Evolutionary conservation across 257 asterid genomes (phyloP).

Genomic region (Agastache rugosa): DNA sequence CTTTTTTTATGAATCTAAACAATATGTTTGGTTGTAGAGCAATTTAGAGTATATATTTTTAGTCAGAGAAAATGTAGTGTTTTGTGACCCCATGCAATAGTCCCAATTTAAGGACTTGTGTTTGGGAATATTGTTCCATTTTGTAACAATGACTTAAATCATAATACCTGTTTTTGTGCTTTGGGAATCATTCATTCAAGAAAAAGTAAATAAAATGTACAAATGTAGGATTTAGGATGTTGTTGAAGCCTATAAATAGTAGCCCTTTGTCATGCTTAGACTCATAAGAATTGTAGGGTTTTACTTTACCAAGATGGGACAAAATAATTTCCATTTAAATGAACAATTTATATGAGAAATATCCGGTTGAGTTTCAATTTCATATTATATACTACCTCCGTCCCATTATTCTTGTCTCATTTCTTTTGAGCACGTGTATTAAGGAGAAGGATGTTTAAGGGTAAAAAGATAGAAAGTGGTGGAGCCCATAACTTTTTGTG

Average conservation of each 20-base stretch:
- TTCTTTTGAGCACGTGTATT: too few species aligned
- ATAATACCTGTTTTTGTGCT: conserved; percentile 36
- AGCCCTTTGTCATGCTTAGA: conserved; percentile 6
- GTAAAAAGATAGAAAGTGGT: too few species aligned
- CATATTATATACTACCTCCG: too few species aligned
- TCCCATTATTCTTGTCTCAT: too few species aligned
- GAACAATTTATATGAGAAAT: not conserved
- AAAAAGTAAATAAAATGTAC: conserved; percentile 14
- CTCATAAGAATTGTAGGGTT: conserved; percentile 32
- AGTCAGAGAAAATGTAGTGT: conserved; percentile 49
- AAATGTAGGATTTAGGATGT: conserved; percentile 15
- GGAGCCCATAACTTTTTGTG: too few species aligned
- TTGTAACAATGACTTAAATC: conserved; percentile 21
- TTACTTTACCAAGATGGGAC: conserved; percentile 26
- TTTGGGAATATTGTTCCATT: conserved; percentile 33
- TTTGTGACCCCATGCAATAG: conserved; percentile 47
- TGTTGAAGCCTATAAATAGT: not conserved
- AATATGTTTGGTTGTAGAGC: conserved; percentile 42
- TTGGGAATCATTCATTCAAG: conserved; percentile 41
- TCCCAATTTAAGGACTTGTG: conserved; percentile 49
- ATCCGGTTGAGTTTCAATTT: not conserved
- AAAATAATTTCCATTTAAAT: conserved; percentile 28
- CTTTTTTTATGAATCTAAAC: conserved; percentile 22
- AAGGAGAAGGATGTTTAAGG: too few species aligned
- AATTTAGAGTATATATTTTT: conserved; percentile 33